Evolutionary conservation across 495 filamentous ascomycete genomes (phyloP), one percentile per base, ranked within the genome.

Genomic region (Daldinia decipiens): DNA sequence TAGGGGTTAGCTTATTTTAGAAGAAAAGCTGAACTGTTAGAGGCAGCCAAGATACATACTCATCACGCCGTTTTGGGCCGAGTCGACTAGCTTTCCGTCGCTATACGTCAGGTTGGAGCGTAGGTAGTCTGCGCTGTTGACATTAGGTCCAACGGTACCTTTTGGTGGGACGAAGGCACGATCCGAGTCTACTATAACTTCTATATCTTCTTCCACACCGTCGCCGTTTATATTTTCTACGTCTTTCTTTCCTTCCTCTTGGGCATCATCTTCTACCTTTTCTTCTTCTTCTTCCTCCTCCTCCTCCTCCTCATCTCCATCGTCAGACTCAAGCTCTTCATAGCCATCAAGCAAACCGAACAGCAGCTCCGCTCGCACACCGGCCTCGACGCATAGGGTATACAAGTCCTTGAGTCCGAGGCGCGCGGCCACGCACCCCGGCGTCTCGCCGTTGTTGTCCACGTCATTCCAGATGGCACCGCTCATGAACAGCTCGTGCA

Each of bases 381-480:
- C 95, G 1, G 96, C 94, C 78, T 96, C 93, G 1, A 98, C 94
- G 74, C 95, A 89, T 38, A 94, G 74, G 19, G 92, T 87, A 76
- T 99, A 99, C 51, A 97, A 77, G 60, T 90, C 88, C n/a, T 74
- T 81, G 68, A 91, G 78, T 0, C 89, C 90, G 13, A 97, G 79
- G 34, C 93, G 82, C 40, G 82, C 82, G 11, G 95, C 95, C 17
- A 98, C 74, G 80, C 96, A 98, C 1, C 93, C 95, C 0, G 95
- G 95, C 13, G 96, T 99, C 84, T 98, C 94, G 62, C 91, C 85
- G 50, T 91, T 88, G 39, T 82, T 80, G 72, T 98, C 93, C 3
- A 99, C 82, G 78, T 97, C 94, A 80, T 99, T 99, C 95, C 95
- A 99, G 60, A 98, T 97, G 5, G 92, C 96, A 2, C 95, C 95